Evolutionary conservation across 2,329 filamentous ascomycete genomes (phyloP), one percentile per base, ranked within the genome.

Genomic region (Neodidymelliopsis sp.): DNA sequence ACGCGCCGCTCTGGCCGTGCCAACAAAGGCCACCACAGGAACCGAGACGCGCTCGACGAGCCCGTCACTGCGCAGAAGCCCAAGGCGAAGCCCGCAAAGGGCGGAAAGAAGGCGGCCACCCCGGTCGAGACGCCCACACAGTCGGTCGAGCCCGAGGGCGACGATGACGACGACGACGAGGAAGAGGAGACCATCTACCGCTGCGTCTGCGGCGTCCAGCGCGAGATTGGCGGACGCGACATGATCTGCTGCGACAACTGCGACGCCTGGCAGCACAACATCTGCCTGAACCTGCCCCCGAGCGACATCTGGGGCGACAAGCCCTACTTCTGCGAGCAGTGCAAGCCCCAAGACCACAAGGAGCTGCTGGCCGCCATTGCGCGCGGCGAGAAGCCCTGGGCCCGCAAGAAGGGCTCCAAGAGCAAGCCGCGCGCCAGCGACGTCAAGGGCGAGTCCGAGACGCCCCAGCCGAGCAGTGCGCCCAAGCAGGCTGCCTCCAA

Each of bases 211-310:
- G 93, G 94, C 60, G 88, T 90, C 50, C 89, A 89, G 33, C 66
- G 66, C 56, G 90, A 93, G 60, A 90, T 95, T 61, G 87, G 90
- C 11, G 90, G 89, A 59, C 88, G 94, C 63, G 87, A 91, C 41
- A 97, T 96, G 91, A 96, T 99, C 65, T 91, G 89, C 53, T 99
- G 94, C 77, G 94, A 99, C 73, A 84, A 84, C 35, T 99, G 94
- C 74, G 85, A 85, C 37, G 93, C 88, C 30, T 99, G 94, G 94
- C 94, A 99, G 75, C 94, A 99, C 75, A 97, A 97, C 67, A 87
- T 95, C 56, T 99, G 94, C 71, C 90, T 99, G 79, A 91, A 90
- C 42, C 84, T 97, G 65, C 85, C 87, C 35, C 91, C 89, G 62
- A 84, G 87, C 23, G 57, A 65, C 89, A 53, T 82, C 89, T 73